These are phyloP conservation scores for Mercurialis annua DNA, from an alignment of 345 rosid genomes.

Conservation along the genomic window DNA sequence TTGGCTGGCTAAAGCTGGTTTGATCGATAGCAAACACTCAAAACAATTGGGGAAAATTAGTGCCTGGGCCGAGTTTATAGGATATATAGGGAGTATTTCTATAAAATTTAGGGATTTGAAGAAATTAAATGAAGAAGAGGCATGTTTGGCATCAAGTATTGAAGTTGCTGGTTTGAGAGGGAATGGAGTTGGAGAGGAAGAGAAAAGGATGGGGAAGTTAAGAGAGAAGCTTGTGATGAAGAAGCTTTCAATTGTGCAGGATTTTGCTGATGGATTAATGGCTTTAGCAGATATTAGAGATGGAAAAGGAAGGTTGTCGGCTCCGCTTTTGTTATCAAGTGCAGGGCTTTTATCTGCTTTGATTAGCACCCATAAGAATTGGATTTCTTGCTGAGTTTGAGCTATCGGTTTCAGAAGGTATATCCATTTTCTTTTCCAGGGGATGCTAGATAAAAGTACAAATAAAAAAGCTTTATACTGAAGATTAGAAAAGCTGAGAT, in stretches of 20 bases:
- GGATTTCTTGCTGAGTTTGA: constrained; percentile 73
- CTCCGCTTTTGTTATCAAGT: constrained; percentile 48
- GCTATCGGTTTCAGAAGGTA: constrained; percentile 13
- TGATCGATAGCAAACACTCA: constrained; percentile 55
- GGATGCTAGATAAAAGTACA: too few species aligned
- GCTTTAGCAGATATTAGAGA: constrained; percentile 68
- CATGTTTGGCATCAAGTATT: constrained; percentile 44
- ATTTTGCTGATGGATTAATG: constrained; percentile 83
- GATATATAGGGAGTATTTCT: constrained; percentile 65
- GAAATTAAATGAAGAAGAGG: constrained; percentile 46
- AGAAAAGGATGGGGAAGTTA: constrained; percentile 47
- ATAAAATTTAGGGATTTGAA: constrained; percentile 72
- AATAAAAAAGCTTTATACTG: too few species aligned
- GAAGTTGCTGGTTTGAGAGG: constrained; percentile 58
- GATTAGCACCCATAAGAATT: constrained; percentile 83
- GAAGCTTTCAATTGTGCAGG: constrained; percentile 72
- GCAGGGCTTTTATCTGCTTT: constrained; percentile 88
- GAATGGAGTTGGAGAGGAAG: constrained; percentile 36
- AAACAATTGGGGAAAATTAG: constrained; percentile 55
- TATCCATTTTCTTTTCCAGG: background rate
- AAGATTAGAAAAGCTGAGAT: too few species aligned
- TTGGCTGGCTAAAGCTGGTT: constrained; percentile 83
- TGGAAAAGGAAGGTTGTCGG: constrained; percentile 59
- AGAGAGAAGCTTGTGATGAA: constrained; percentile 70
- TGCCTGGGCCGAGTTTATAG: constrained; percentile 78